Evolutionary conservation across 345 rosid genomes (phyloP).

Genomic region (Populus pruinosa): DNA sequence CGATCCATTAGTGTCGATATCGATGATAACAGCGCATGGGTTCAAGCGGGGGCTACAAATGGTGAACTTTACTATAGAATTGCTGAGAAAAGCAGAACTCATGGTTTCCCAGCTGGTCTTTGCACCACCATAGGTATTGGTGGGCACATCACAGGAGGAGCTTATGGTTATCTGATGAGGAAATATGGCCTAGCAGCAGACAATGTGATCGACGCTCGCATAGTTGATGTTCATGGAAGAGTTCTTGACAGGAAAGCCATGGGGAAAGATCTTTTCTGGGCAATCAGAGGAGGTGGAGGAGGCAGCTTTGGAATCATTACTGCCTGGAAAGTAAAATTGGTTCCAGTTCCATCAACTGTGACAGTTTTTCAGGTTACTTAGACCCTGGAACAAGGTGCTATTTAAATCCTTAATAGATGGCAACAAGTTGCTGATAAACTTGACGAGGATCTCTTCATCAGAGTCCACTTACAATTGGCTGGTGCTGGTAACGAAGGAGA

Average conservation of each 20-base stretch:
- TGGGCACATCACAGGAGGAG: conserved; percentile 20
- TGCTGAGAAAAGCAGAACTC: neutral
- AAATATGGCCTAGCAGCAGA: conserved; percentile 70
- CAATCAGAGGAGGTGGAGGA: neutral
- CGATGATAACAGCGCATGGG: neutral
- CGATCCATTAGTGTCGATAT: neutral
- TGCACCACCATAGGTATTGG: conserved; percentile 11
- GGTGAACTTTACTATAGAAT: conserved; percentile 10
- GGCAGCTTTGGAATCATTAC: neutral
- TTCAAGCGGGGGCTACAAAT: conserved; percentile 2
- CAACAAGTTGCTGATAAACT: conserved; percentile 11
- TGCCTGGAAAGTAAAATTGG: conserved; percentile 19
- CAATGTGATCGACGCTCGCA: conserved; percentile 61
- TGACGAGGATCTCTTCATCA: conserved; percentile 13
- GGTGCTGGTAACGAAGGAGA: neutral
- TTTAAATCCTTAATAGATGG: conserved; percentile 5
- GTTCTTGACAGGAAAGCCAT: conserved; percentile 43
- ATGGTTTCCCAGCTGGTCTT: conserved; percentile 18
- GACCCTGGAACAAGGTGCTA: conserved; percentile 13
- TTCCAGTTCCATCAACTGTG: conserved; percentile 10
- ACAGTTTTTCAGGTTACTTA: conserved; percentile 12
- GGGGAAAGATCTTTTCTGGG: neutral
- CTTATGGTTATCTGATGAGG: conserved; percentile 17
- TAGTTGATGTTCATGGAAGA: conserved; percentile 47
- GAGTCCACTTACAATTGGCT: neutral